Evolutionary conservation across 129 eudicot species (phyloP), one percentile per base, ranked within the genome.

Genomic region (Solidago caesia): DNA sequence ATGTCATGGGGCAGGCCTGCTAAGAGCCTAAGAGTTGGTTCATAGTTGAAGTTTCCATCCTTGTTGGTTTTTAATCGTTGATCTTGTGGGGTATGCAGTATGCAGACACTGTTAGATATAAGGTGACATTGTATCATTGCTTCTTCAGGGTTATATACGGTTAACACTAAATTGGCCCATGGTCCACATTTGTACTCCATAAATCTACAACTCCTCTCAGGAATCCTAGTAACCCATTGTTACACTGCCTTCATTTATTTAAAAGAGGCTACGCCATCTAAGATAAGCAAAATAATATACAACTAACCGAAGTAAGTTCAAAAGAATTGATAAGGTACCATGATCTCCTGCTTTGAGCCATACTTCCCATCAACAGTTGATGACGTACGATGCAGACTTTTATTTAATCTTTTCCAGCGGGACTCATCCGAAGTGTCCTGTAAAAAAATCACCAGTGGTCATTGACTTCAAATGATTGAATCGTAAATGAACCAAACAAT

Each of bases 361-460:
- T 81, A 87, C 83, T 91, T 95, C 70, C 99, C 99, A 78, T 95
- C 82, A 53, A 88, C 76, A 12, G 97, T 87, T 63, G 96, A 87
- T 60, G 99, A 91, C 72, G 91, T 95, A 73, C 86, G 92, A 16
- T 74, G 91, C 85, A 88, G 81, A 81, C 97, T 91, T 72, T 63
- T 89, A 81, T 95, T 95, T 67, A 95, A 71, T 47, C 74, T 74
- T 81, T 51, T 86, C 99, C 99, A 95, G 26, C 77, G 88, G 52
- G 72, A 78, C 73, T 91, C 99, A 73, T 95, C 97, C 27, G 84
- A 58, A 68, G 97, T 85, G 81, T 89, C 96, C 98, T 94, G 87
- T 71, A 73, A 84, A 56, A 16, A 79, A 66, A 62, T 67, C 47
- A 51, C 21, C 49, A 71, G 53, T 56, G 59, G 4, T 67, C 57